Base-by-base conservation (phyloP, 176 grass and related monocot genomes). In the Alloteropsis semialata region DNA sequence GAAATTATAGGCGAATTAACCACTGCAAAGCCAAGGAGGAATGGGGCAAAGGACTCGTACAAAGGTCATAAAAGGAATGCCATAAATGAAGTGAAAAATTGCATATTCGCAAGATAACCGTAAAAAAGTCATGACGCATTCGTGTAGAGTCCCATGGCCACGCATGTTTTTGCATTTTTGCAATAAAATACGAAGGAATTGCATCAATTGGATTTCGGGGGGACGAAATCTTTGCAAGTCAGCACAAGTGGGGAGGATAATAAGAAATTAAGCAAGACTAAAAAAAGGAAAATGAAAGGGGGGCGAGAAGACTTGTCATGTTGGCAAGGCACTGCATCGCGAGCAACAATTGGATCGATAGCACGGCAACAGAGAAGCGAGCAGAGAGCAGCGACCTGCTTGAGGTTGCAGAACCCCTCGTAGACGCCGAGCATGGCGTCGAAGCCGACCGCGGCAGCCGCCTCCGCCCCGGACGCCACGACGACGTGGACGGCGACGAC, bases 341-440 rank as follows among this genome's bases (percentile, higher is more conserved):
- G 42, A 77, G 22, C 72, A 27, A 77, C 50, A 21, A 19, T 9
- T 13, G 72, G 54, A 67, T 37, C 16, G 50, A 32, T 8, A 33
- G 38, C 32, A 7, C 10, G 8, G 60, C 57, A 66, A 59, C 27
- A 62, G 48, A 51, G 16, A 48, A 19, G 18, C 56, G 33, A 27
- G 19, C 37, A 43, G 25, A 30, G 67, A 85, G 69, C 5, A 44
- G 0, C 7, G 48, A 98, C 96, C 96, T 96, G 97, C 86, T 99
- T 96, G 79, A 99, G 93, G 45, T 90, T 91, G 89, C 97, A 99
- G 83, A 99, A 96, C 0, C 89, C 97, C 58, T 94, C 87, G 69
- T 99, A 99, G 54, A 94, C 97, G 56, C 69, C 87, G 39, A 96
- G 89, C 97, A 99, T 96, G 89, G 80, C 75, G 72, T 96, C 87